These are phyloP conservation scores for Adansonia digitata DNA, from an alignment of 345 rosid species.

Conservation along the genomic window DNA sequence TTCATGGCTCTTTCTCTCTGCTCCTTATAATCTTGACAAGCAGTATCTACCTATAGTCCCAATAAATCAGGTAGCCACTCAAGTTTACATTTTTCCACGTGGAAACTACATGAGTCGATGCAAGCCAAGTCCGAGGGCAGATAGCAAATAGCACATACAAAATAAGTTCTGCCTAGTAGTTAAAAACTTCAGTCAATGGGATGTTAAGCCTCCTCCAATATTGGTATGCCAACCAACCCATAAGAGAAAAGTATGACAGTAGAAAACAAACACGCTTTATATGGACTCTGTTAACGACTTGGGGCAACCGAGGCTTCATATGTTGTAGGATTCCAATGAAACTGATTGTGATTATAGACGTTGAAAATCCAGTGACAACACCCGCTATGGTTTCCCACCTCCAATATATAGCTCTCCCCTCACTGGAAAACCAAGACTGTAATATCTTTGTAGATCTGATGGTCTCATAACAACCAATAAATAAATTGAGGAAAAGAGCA, in stretches of 20 bases:
- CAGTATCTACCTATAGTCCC: background rate
- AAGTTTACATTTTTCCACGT: background rate
- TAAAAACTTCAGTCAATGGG: slow-evolving; percentile 20
- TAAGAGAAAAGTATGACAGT: slow-evolving; percentile 34
- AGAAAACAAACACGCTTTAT: slow-evolving; percentile 47
- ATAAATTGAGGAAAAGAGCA: background rate
- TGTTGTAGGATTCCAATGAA: slow-evolving; percentile 30
- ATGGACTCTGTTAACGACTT: background rate
- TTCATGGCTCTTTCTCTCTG: slow-evolving; percentile 1
- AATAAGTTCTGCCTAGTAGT: slow-evolving; percentile 17
- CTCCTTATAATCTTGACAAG: background rate
- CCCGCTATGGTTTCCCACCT: slow-evolving; percentile 46
- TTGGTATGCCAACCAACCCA: slow-evolving; percentile 42
- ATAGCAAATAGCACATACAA: slow-evolving; percentile 7
- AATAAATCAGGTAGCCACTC: background rate
- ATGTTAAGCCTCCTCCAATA: slow-evolving; percentile 42
- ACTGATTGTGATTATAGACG: slow-evolving; percentile 42
- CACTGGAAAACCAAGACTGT: slow-evolving; percentile 24
- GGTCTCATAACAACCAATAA: background rate
- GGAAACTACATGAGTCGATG: slow-evolving; percentile 7
- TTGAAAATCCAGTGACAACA: slow-evolving; percentile 38
- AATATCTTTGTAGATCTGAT: slow-evolving; percentile 39
- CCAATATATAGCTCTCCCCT: slow-evolving; percentile 27
- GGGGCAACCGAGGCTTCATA: slow-evolving; percentile 25
- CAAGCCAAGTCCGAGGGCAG: slow-evolving; percentile 1